These are phyloP conservation scores for Pancytospora philotis DNA, from an alignment of 371 early-diverging fungal genomes.

Conservation along the genomic window DNA sequence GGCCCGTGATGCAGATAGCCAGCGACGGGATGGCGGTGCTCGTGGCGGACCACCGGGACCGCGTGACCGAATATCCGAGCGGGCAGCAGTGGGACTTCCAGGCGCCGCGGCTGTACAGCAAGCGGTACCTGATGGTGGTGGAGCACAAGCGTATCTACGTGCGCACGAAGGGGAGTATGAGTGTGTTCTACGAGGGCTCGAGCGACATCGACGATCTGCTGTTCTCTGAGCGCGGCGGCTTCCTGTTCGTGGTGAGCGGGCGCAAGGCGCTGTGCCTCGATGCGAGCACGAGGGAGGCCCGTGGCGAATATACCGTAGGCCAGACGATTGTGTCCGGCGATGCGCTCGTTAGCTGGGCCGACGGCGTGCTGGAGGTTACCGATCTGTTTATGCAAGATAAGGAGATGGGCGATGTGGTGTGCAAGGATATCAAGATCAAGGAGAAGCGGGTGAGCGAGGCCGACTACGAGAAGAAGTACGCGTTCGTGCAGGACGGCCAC, in stretches of 20 bases:
- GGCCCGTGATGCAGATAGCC: not conserved
- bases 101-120: not conserved
- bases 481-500: not conserved
- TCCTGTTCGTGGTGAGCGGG: not conserved
- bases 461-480: not conserved
- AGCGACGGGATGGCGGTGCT: not conserved
- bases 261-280: not conserved
- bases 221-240: conserved; percentile 4
- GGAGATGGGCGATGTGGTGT: not conserved
- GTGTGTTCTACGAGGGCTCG: not conserved
- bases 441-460: not conserved
- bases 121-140: not conserved
- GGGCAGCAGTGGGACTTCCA: not conserved
- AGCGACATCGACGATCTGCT: not conserved
- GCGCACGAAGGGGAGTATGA: not conserved
- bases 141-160: not conserved
- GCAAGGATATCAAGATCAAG: not conserved
- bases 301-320: not conserved
- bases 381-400: not conserved
- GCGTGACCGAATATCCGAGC: conserved; percentile 2
- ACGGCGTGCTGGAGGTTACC: not conserved
- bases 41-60: not conserved
- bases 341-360: not conserved
- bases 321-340: not conserved
- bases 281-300: not conserved